Conservation (phyloP, 2,329 filamentous ascomycete genomes). For the Neobulgaria alba region DNA sequence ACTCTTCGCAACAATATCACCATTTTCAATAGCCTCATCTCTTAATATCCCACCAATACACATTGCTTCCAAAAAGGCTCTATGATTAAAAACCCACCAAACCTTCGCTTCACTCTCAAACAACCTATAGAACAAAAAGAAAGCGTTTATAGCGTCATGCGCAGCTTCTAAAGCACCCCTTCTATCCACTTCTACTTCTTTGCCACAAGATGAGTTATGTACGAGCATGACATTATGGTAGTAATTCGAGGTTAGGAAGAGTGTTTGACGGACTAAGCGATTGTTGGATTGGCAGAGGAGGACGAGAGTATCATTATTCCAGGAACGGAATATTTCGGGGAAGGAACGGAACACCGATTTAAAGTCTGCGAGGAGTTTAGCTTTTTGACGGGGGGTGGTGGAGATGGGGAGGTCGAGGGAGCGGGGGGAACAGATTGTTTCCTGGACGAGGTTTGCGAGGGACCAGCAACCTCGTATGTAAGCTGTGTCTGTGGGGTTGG, state of each 20-base stretch:
- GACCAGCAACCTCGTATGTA: conserved; percentile 67
- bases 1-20: conserved; percentile 36
- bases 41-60: conserved; percentile 55
- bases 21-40: conserved; percentile 40
- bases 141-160: conserved; percentile 64
- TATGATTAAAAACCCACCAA: conserved; percentile 80
- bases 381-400: conserved; percentile 58
- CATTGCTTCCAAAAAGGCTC: conserved; percentile 63
- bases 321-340: conserved; percentile 60
- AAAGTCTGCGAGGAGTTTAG: conserved; percentile 61
- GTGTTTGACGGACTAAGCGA: conserved; percentile 61
- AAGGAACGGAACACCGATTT: conserved; percentile 65
- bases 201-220: conserved; percentile 57
- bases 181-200: conserved; percentile 52
- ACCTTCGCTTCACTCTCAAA: conserved; percentile 66
- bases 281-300: conserved; percentile 49
- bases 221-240: conserved; percentile 77
- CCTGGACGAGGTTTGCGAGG: conserved; percentile 68
- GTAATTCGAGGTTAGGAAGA: conserved; percentile 76
- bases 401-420: conserved; percentile 67
- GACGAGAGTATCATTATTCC: conserved; percentile 52
- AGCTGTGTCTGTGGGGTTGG: conserved; percentile 56
- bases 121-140: conserved; percentile 63
- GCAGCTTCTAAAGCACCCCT: conserved; percentile 65
- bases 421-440: conserved; percentile 65